Evolutionary conservation across 192 early-diverging fungal genomes (phyloP).

Genomic region (Chytriomyces sp.): DNA sequence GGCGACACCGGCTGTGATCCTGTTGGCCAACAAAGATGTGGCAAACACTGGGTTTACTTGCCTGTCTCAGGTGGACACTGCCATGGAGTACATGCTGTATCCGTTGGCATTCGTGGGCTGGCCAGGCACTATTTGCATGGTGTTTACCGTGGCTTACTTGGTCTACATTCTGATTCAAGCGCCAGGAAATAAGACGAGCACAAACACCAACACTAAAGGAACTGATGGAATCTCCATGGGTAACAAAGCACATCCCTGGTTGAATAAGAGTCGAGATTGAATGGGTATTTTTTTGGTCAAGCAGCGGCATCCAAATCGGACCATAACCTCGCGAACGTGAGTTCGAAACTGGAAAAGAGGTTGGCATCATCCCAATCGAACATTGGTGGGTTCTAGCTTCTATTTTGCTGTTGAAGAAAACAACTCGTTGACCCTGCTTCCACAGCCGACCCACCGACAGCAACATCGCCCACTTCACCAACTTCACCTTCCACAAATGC

Average conservation of each 20-base stretch:
- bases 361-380: neutral
- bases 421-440: neutral
- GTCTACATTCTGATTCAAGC: neutral
- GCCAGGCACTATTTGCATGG: neutral
- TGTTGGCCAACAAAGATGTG: neutral
- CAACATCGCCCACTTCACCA: neutral
- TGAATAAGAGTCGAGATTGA: neutral
- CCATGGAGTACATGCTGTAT: neutral
- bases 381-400: neutral
- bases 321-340: neutral
- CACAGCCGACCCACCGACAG: neutral
- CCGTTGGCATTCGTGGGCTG: slow-evolving; percentile 10
- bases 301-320: no score
- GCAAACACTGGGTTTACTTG: neutral
- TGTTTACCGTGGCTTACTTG: slow-evolving; percentile 4
- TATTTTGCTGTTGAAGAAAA: neutral
- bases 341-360: neutral
- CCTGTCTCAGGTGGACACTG: neutral
- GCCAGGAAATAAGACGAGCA: neutral
- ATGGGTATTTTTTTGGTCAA: neutral
- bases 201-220: neutral
- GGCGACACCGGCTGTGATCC: neutral
- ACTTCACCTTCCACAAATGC: no score
- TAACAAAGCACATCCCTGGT: neutral
- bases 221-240: neutral